Evolutionary conservation across 768 basidiomycete species (phyloP).

Genomic region (Auricularia auricula-judae): DNA sequence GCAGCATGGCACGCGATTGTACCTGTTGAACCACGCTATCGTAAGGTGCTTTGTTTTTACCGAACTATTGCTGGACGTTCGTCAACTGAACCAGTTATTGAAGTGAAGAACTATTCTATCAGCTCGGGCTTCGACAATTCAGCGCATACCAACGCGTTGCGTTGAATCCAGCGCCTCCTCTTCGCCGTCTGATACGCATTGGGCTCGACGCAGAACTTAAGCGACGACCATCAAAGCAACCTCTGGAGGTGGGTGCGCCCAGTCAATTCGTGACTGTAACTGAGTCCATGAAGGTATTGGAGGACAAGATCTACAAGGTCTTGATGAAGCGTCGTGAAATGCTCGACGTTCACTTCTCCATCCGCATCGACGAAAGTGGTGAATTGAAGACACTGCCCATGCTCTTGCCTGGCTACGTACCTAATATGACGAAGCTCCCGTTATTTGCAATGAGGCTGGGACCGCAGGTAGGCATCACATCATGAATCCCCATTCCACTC

Average conservation of each 20-base stretch:
- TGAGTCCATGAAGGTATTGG: neutral
- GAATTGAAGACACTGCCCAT: conserved; percentile 69
- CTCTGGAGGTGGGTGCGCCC: neutral
- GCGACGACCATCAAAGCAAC: neutral
- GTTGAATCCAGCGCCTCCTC: conserved; percentile 70
- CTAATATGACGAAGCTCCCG: conserved; percentile 84
- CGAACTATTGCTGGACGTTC: no score
- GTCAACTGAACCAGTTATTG: neutral
- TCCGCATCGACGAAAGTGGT: conserved; percentile 58
- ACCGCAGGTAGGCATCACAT: conserved; percentile 50
- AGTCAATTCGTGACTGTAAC: neutral
- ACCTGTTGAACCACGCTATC: conserved; percentile 75
- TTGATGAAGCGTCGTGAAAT: conserved; percentile 60
- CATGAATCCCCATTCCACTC: neutral
- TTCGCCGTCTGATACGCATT: conserved; percentile 61
- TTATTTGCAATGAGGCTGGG: conserved; percentile 84
- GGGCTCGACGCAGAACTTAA: conserved; percentile 56
- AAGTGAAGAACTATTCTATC: conserved; percentile 93
- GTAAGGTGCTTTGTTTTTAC: conserved; percentile 51
- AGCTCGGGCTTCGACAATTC: conserved; percentile 85
- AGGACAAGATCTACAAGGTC: conserved; percentile 39
- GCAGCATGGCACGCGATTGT: conserved; percentile 82
- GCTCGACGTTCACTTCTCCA: conserved; percentile 85
- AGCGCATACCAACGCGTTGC: conserved; percentile 67
- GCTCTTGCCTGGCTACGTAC: conserved; percentile 77